Conservation (phyloP, 179 eudicot genomes). For the Beta macrorhiza region DNA sequence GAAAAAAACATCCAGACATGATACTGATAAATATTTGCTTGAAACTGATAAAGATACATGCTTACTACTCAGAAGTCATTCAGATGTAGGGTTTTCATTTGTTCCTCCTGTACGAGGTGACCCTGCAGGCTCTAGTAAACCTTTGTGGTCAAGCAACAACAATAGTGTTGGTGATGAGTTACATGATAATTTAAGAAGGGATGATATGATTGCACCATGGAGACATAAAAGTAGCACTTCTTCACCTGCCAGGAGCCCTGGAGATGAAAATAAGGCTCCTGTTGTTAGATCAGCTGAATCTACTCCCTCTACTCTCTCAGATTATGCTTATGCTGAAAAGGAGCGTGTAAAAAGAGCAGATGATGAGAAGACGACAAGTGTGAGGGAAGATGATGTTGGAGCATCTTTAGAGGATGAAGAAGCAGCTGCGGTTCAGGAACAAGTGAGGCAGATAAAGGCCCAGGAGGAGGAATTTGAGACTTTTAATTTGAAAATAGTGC, state of each 20-base stretch:
- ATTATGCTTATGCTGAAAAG: conserved; percentile 63
- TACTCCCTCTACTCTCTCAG: conserved; percentile 70
- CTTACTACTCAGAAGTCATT: conserved; percentile 41
- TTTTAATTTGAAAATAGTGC: conserved; percentile 81
- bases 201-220: conserved; percentile 66
- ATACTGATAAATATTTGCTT: conserved; percentile 42
- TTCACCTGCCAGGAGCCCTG: conserved; percentile 69
- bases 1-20: conserved; percentile 39
- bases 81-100: conserved; percentile 76
- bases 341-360: conserved; percentile 56
- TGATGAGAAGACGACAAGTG: conserved; percentile 40
- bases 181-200: conserved; percentile 41
- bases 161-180: conserved; percentile 43
- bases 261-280: conserved; percentile 56
- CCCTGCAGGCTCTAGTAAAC: conserved; percentile 52
- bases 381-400: conserved; percentile 68
- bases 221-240: conserved; percentile 67
- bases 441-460: conserved; percentile 94
- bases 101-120: conserved; percentile 71
- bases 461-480: conserved; percentile 99
- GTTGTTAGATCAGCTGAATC: conserved; percentile 64
- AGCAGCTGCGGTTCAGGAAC: conserved; percentile 97
- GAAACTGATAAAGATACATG: conserved; percentile 42
- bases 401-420: conserved; percentile 89
- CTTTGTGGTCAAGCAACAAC: conserved; percentile 57